Conservation (phyloP, 2,329 filamentous ascomycete genomes). For the Fusarium fracticaudum region DNA sequence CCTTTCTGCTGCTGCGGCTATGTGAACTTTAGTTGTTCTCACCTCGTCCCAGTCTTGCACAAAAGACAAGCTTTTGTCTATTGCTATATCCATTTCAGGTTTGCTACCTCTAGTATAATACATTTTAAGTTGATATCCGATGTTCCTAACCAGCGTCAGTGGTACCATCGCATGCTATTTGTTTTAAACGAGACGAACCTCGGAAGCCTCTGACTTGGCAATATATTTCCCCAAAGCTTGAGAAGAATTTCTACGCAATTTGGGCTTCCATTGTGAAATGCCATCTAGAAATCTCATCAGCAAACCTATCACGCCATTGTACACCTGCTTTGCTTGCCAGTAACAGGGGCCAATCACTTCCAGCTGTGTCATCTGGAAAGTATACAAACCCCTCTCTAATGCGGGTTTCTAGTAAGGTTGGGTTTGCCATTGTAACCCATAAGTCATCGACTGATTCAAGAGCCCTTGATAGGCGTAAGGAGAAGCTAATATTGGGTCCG, state of each 20-base stretch:
- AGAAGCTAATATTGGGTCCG: background rate
- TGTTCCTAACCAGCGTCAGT: no score
- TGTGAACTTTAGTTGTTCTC: background rate
- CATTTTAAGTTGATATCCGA: no score
- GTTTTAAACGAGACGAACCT: no score
- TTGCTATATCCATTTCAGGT: no score
- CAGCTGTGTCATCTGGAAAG: background rate
- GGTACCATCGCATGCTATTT: no score
- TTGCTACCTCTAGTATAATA: no score
- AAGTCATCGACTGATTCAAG: fast-evolving
- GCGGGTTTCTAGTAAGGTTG: fast-evolving
- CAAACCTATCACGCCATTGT: fast-evolving
- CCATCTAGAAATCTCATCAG: background rate
- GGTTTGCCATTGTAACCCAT: fast-evolving
- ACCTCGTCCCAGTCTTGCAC: background rate
- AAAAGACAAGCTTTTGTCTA: background rate
- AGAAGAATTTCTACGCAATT: no score
- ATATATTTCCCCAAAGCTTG: no score
- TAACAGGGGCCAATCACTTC: fast-evolving
- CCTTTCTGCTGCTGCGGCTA: background rate
- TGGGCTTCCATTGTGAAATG: no score
- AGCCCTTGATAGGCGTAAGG: slow-evolving; percentile 2
- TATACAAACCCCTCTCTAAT: background rate
- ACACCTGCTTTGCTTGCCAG: fast-evolving
- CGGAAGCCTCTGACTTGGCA: no score